Evolutionary conservation across 495 filamentous ascomycete species (phyloP).

Genomic region (Penicillium coffeae): DNA sequence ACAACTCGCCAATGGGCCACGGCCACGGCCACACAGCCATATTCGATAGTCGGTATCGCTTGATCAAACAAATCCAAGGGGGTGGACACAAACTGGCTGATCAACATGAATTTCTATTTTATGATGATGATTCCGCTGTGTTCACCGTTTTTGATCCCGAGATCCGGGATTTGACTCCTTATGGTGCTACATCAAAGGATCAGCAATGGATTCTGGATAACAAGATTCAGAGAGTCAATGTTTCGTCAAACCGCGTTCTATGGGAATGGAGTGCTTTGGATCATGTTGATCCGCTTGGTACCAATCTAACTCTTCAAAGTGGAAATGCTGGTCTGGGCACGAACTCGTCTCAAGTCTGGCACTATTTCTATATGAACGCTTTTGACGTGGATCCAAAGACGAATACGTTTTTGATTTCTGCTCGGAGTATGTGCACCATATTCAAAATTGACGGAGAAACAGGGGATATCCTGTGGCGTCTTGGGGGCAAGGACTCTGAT

Average conservation of each 20-base stretch:
- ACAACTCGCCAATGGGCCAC: slow-evolving; percentile 45
- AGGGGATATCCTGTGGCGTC: slow-evolving; percentile 48
- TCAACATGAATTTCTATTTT: slow-evolving; percentile 44
- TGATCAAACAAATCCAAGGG: slow-evolving; percentile 34
- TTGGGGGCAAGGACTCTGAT: slow-evolving; percentile 38
- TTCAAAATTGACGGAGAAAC: slow-evolving; percentile 50
- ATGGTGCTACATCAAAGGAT: slow-evolving; percentile 17
- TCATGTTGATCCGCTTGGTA: slow-evolving; percentile 31
- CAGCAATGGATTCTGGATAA: slow-evolving; percentile 31
- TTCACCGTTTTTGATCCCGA: slow-evolving; percentile 27
- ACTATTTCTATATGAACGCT: slow-evolving; percentile 31
- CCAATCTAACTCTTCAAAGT: slow-evolving; percentile 39
- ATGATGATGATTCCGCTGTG: slow-evolving; percentile 26
- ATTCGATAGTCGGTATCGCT: slow-evolving; percentile 43
- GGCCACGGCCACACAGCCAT: slow-evolving; percentile 41
- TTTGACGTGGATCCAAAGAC: slow-evolving; percentile 24
- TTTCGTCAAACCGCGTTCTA: slow-evolving; percentile 19
- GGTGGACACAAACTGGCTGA: slow-evolving; percentile 42
- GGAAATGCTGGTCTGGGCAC: slow-evolving; percentile 43
- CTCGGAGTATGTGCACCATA: slow-evolving; percentile 46
- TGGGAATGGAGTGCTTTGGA: slow-evolving; percentile 29
- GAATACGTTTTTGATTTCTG: slow-evolving; percentile 49
- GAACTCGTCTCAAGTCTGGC: slow-evolving; percentile 24
- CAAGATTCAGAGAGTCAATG: slow-evolving; percentile 28
- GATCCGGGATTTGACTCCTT: slow-evolving; percentile 21